Percentiles rank a stretch among this genome's conserved stretches.
phyloP scores from a whole-genome alignment of 169 alveolate species.

The Perkinsus marinus region DNA sequence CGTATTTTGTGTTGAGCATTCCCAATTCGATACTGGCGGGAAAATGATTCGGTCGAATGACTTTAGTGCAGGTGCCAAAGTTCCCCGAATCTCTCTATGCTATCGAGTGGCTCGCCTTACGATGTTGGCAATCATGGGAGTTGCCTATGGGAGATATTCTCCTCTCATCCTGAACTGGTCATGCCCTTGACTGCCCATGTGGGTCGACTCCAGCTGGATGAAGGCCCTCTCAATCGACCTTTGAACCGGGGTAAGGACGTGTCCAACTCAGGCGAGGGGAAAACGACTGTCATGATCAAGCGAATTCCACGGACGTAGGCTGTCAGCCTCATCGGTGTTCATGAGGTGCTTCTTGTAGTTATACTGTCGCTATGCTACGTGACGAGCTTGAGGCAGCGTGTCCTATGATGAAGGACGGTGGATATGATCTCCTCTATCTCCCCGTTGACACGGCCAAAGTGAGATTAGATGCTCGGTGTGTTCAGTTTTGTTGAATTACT shows the following conservation, averaged over 20 bases:
- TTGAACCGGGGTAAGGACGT: background rate
- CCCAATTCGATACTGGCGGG: background rate
- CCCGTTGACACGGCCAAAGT: background rate
- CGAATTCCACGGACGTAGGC: background rate
- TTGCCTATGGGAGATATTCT: background rate
- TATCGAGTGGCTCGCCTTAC: background rate
- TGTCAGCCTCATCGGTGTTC: background rate
- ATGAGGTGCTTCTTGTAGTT: background rate
- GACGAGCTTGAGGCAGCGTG: background rate
- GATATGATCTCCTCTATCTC: background rate
- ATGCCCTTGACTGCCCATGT: background rate
- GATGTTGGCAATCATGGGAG: background rate
- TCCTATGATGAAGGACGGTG: background rate
- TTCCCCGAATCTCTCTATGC: background rate
- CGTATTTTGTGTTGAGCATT: background rate
- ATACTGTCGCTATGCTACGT: background rate
- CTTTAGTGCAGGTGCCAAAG: background rate
- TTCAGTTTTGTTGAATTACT: background rate
- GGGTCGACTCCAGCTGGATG: background rate
- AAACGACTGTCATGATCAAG: background rate
- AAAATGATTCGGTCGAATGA: too few relatives aligned
- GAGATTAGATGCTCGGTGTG: background rate
- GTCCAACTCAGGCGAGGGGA: background rate
- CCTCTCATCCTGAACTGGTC: background rate
- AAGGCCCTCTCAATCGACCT: background rate